Evolutionary conservation across 257 asterid species (phyloP).

Genomic region (Primulina huaijiensis): DNA sequence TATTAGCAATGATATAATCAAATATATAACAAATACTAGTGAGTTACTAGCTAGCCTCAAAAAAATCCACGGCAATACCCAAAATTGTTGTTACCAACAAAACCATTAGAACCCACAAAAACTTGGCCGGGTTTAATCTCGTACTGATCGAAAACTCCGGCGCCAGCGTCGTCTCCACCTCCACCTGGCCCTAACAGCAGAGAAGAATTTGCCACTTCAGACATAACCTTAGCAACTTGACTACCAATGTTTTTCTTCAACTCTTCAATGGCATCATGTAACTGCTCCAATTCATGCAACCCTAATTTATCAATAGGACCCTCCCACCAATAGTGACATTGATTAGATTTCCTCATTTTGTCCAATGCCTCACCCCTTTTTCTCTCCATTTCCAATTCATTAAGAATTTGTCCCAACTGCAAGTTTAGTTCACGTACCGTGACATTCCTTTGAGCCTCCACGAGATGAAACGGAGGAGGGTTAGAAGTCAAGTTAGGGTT

Average conservation of each 20-base stretch:
- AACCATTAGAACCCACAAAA: slow-evolving; percentile 13
- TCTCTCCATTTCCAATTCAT: slow-evolving; percentile 50
- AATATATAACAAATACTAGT: too few species aligned
- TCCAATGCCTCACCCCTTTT: slow-evolving; percentile 58
- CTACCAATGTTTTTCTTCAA: slow-evolving; percentile 38
- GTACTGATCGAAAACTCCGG: slow-evolving; percentile 35
- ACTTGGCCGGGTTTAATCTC: slow-evolving; percentile 45
- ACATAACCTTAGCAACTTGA: slow-evolving; percentile 36
- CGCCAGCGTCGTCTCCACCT: not conserved
- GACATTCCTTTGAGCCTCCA: slow-evolving; percentile 53
- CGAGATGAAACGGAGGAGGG: slow-evolving; percentile 36
- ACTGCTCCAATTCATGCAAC: slow-evolving; percentile 49
- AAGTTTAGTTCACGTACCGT: slow-evolving; percentile 48
- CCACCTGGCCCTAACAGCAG: slow-evolving; percentile 26
- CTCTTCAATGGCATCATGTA: slow-evolving; percentile 62
- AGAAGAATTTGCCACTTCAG: slow-evolving; percentile 18
- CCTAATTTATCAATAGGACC: slow-evolving; percentile 42
- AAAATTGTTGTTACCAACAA: slow-evolving; percentile 24
- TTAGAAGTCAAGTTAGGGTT: slow-evolving; percentile 22
- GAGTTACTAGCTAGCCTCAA: slow-evolving; percentile 23
- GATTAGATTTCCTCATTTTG: slow-evolving; percentile 37
- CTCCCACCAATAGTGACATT: slow-evolving; percentile 65
- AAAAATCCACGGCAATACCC: slow-evolving; percentile 50
- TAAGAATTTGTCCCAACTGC: slow-evolving; percentile 50
- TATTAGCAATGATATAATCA: not conserved